Evolutionary conservation across 1,284 basidiomycete genomes (phyloP).

Genomic region (Testicularia cyperi): DNA sequence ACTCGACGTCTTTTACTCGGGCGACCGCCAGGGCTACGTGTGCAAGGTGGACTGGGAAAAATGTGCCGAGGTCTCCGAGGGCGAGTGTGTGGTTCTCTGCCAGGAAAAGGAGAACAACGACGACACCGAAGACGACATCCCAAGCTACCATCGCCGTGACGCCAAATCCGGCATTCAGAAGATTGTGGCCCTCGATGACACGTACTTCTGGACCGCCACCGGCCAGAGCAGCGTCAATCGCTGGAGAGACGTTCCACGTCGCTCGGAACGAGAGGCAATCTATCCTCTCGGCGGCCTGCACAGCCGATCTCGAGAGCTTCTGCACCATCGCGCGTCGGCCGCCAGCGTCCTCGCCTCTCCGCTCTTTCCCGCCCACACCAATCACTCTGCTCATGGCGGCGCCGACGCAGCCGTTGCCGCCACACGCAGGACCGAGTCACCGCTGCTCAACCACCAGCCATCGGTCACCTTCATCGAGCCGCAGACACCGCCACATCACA

Average conservation of each 20-base stretch:
- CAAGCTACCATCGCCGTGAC: conserved; percentile 44
- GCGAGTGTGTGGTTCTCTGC: conserved; percentile 77
- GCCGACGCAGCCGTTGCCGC: no score
- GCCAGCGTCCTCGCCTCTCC: conserved; percentile 18
- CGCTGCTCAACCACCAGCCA: conserved; percentile 6
- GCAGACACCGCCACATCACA: neutral
- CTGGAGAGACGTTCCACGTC: conserved; percentile 69
- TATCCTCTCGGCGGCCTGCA: conserved; percentile 33
- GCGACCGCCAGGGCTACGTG: conserved; percentile 84
- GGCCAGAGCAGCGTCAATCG: conserved; percentile 76
- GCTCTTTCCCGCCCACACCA: no score
- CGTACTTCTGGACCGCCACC: conserved; percentile 86
- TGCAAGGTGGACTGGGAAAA: conserved; percentile 86
- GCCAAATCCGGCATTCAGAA: conserved; percentile 73
- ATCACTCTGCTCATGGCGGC: no score
- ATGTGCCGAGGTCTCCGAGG: conserved; percentile 77
- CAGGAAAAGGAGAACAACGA: conserved; percentile 14
- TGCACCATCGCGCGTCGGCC: conserved; percentile 11
- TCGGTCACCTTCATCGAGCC: conserved; percentile 39
- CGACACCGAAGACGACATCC: neutral
- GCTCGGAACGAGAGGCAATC: conserved; percentile 33
- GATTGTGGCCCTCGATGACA: conserved; percentile 81
- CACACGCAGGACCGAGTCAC: conserved; percentile 13
- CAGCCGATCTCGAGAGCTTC: conserved; percentile 9
- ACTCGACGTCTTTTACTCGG: conserved; percentile 91